These are phyloP conservation scores for Chlamydomonas applanata DNA, from an alignment of 139 green algal species.

Conservation along the genomic window DNA sequence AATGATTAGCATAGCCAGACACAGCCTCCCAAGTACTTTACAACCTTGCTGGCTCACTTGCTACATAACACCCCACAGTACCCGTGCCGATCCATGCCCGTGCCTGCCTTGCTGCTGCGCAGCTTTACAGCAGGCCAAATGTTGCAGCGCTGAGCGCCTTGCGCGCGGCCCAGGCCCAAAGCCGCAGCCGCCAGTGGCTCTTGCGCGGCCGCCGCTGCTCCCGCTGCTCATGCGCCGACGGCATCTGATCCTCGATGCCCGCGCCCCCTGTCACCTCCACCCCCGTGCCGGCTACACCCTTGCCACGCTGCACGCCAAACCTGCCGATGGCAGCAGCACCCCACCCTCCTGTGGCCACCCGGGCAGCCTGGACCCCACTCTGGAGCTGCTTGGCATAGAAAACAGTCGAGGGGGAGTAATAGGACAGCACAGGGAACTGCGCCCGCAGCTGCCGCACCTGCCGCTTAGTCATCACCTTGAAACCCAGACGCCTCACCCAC, in stretches of 20 bases:
- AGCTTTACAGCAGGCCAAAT: not conserved
- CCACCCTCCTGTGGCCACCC: not conserved
- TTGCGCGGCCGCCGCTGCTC: not conserved
- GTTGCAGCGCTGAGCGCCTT: not conserved
- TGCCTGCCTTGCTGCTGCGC: too few relatives aligned
- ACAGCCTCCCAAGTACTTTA: too few relatives aligned
- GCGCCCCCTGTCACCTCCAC: not conserved
- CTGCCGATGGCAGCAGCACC: not conserved
- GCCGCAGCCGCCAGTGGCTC: not conserved
- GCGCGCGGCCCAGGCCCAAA: constrained; percentile 1
- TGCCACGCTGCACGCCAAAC: not conserved
- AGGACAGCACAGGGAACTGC: not conserved
- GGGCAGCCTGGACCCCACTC: not conserved
- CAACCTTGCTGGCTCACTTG: too few relatives aligned
- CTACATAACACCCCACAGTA: too few relatives aligned
- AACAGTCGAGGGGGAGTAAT: not conserved
- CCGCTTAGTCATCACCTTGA: not conserved
- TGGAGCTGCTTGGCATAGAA: not conserved
- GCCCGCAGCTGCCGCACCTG: not conserved
- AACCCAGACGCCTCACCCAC: not conserved
- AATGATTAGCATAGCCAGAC: too few relatives aligned
- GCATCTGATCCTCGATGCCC: not conserved
- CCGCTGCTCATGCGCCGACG: not conserved
- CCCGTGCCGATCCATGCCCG: too few relatives aligned
- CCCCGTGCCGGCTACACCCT: not conserved